Evolutionary conservation across 331 rosid species (phyloP), one percentile per base, ranked within the genome.

Genomic region (Quercus tomentella): DNA sequence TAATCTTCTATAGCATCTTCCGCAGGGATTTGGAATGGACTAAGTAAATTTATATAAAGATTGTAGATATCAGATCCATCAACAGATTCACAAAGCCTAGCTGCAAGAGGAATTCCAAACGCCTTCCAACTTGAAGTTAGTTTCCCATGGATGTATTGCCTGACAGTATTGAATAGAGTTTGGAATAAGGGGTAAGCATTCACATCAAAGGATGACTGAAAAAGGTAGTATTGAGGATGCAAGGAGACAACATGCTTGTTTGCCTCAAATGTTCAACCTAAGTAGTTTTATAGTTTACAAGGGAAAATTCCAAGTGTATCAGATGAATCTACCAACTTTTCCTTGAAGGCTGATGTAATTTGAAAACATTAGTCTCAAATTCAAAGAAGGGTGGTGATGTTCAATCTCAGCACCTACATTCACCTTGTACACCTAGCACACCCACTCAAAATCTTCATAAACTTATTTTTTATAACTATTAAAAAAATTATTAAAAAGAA

Each of bases 41-140:
- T 72, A 71, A 93, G 85, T 89, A 89, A 84, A 63, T 86, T 91
- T 21, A 84, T 75, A 88, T 91, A 93, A 77, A 90, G 71, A 82
- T 81, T 81, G 55, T 74, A 78, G 56, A 93, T 87, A 90, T 93
- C 97, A 76, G 92, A 93, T 82, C 94, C 96, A 81, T 74, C 80
- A 65, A 81, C 74, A 56, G 79, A 76, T 87, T 81, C 81, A 79
- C 83, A 65, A 35, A 91, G 90, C 82, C 88, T 86, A 76, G 89
- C 86, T 70, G 88, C 92, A 74, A 91, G 87, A 75, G 99, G 99
- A 89, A 96, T 86, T 79, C 99, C 99, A 90, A 93, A 94, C 54
- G 93, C 84, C 91, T 89, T 94, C 89, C 91, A 90, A 77, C 83
- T 89, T 57, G 92, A 80, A 72, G 81, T 76, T 82, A 25, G 76